Base-by-base conservation (phyloP, 768 basidiomycete species). In the Xerocomus brunneocitrinus region DNA sequence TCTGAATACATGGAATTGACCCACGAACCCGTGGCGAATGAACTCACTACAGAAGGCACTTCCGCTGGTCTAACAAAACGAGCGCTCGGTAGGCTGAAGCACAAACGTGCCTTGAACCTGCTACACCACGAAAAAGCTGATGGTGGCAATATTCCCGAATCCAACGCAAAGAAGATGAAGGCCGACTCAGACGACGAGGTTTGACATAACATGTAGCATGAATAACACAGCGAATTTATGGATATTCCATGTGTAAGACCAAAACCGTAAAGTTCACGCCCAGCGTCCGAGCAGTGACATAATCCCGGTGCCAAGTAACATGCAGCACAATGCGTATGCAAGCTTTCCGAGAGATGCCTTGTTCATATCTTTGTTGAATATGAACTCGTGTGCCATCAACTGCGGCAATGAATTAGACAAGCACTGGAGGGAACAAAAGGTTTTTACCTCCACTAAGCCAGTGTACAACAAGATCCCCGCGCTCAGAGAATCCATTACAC, bases 341-440 rank as follows among this genome's bases (percentile, higher is more conserved):
- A 95, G 70, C 62, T 83, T 82, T 27, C 68, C 62, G 49, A 80
- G 82, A 5, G 83, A 82, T 4, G 79, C 80, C n/a, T 80, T 75
- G 67, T 86, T 82, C 86, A 94, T 91, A 53, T 90, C 81, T 54
- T 84, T 82, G 74, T 83, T 93, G 73, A 95, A 93, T 38, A 98
- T 65, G 71, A 98, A 97, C 64, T 98, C 95, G 66, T 97, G 95
- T 1, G 92, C 95, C 42, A 98, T 78, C 0, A 97, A 79, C 85
- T 88, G 56, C 2, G 5, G n/a, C 31, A n/a, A 30, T 7, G 5
- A 16, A 49, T 67, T 8, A 62, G 51, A 39, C 13, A 31, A 3
- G 40, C 4, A 12, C 7, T 10, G 14, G 13, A 35, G 35, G 36
- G 6, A 36, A 4, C 41, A 28, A 38, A 1, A 8, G 7, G 40